Evolutionary conservation across 1,139 yeast species (phyloP).

Genomic region (Yamadazyma sp.): DNA sequence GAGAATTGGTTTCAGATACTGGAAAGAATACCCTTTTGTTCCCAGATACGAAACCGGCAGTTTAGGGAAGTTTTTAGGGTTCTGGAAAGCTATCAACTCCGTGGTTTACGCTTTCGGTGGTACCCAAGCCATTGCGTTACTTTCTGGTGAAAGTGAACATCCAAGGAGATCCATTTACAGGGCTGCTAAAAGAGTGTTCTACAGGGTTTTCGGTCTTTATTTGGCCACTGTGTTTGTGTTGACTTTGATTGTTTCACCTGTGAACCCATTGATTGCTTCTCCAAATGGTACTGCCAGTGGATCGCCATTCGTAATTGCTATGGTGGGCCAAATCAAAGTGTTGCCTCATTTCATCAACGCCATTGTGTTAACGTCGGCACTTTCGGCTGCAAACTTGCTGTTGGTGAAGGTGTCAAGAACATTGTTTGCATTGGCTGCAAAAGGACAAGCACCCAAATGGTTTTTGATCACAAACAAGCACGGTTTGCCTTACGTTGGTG

Average conservation of each 20-base stretch:
- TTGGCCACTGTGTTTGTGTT: slow-evolving; percentile 43
- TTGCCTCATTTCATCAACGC: slow-evolving; percentile 54
- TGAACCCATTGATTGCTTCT: slow-evolving; percentile 34
- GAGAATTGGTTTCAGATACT: slow-evolving; percentile 39
- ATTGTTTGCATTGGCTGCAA: slow-evolving; percentile 50
- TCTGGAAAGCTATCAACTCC: slow-evolving; percentile 77
- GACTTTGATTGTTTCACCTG: slow-evolving; percentile 46
- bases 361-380: slow-evolving; percentile 47
- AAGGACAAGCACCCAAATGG: slow-evolving; percentile 38
- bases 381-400: slow-evolving; percentile 54
- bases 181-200: slow-evolving; percentile 71
- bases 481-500: slow-evolving; percentile 59
- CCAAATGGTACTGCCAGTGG: slow-evolving; percentile 28
- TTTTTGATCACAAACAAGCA: slow-evolving; percentile 53
- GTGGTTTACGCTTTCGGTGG: slow-evolving; percentile 78
- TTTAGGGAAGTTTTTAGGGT: slow-evolving; percentile 59
- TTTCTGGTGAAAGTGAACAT: slow-evolving; percentile 81
- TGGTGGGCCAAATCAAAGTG: slow-evolving; percentile 36
- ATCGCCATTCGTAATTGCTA: slow-evolving; percentile 44
- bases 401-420: slow-evolving; percentile 54
- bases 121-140: slow-evolving; percentile 62
- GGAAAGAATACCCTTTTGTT: slow-evolving; percentile 49
- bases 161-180: slow-evolving; percentile 67
- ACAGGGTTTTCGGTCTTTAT: slow-evolving; percentile 67
- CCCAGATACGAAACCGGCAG: slow-evolving; percentile 53